Evolutionary conservation across 371 early-diverging fungal species (phyloP), one percentile per base, ranked within the genome.

Genomic region (Actinomortierella wolfii): DNA sequence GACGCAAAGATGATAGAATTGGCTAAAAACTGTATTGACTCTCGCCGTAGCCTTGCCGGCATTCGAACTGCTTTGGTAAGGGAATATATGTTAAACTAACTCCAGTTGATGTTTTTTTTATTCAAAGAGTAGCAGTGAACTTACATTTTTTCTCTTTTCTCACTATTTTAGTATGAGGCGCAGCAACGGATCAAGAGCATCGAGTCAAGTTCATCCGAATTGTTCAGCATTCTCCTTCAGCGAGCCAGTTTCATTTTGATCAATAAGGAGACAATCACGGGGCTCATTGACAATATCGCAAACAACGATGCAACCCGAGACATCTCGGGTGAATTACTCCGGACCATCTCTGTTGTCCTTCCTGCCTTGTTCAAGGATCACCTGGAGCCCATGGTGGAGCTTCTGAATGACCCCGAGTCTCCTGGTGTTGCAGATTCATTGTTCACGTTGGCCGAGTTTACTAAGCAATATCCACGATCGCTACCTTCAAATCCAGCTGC

Each of bases 201-300:
- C 21, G 78, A 86, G 3, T 81, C 89, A 7, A 81, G 76, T 6
- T 59, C 84, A 14, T 61, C 81, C 13, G 94, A 94, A 24, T 81
- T 89, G 0, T 91, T 94, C 25, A 79, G 84, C 3, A 70, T 90
- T 9, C 69, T 95, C 8, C 70, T 94, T 29, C 85, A 89, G n/a
- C 81, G 90, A 5, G 82, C 89, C 25, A 84, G 89, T 17, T 66
- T 91, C 43, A 84, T 86, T 4, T 64, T 89, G 13, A 74, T 92
- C 53, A 84, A 87, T 59, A 80, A 84, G 59, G 81, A 79, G 54
- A 64, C 87, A 51, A 66, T 92, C 24, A 78, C 91, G 51, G 51
- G 63, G 57, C 57, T 91, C 66, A 76, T 90, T 49, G 68, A 78
- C 41, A 81, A 67, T 39, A 54, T 81, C 18, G 62, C 57, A 57